Conservation (phyloP, 768 basidiomycete genomes). For the Lentinula guzmanii region DNA sequence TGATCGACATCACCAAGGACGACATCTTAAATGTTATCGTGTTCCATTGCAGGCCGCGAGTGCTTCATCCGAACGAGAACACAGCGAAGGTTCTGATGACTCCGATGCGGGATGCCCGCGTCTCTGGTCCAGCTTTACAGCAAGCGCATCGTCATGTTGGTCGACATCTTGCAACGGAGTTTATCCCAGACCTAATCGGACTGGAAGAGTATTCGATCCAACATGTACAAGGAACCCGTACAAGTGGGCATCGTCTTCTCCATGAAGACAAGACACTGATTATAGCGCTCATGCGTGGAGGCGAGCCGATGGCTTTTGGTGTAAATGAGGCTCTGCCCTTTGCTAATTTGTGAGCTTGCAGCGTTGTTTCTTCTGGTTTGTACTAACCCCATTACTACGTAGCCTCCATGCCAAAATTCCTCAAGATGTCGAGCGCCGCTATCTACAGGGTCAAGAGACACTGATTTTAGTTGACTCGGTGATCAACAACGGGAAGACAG, state of each 20-base stretch:
- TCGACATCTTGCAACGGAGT: slow-evolving; percentile 12
- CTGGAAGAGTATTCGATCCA: slow-evolving; percentile 16
- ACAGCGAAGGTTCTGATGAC: slow-evolving; percentile 19
- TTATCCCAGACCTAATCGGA: slow-evolving; percentile 15
- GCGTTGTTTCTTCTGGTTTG: background rate
- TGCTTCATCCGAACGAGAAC: slow-evolving; percentile 11
- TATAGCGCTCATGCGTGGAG: slow-evolving; percentile 19
- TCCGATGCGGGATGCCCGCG: slow-evolving; percentile 16
- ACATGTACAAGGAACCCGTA: slow-evolving; percentile 18
- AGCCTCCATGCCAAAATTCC: slow-evolving; percentile 17
- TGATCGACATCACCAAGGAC: slow-evolving; percentile 8
- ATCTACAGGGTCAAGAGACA: slow-evolving; percentile 10
- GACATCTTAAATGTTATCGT: slow-evolving; percentile 8
- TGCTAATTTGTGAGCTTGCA: slow-evolving; percentile 16
- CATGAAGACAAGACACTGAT: slow-evolving; percentile 15
- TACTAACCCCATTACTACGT: slow-evolving; percentile 1
- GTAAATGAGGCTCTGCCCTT: slow-evolving; percentile 12
- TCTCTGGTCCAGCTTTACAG: slow-evolving; percentile 14
- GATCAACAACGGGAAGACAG: slow-evolving; percentile 19
- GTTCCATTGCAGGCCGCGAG: slow-evolving; percentile 1
- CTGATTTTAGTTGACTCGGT: slow-evolving; percentile 19
- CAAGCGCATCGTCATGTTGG: slow-evolving; percentile 12
- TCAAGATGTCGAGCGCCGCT: slow-evolving; percentile 13
- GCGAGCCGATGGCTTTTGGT: slow-evolving; percentile 18
- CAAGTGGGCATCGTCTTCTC: slow-evolving; percentile 15